Evolutionary conservation across 352 stramenopile genomes (phyloP).

Genomic region (Globisporangium megalacanthum): DNA sequence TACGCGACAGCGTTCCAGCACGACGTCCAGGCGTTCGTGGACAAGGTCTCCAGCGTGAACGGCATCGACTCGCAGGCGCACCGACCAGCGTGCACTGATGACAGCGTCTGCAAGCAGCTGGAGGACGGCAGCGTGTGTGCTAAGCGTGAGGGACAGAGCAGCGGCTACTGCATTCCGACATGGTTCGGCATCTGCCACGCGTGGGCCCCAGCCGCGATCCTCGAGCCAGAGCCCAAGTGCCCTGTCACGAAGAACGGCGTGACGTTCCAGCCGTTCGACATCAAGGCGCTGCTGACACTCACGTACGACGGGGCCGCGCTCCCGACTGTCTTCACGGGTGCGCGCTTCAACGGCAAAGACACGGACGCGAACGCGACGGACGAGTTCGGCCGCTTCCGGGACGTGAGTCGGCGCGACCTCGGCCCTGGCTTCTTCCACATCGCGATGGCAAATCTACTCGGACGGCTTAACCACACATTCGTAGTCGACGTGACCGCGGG

Average conservation of each 20-base stretch:
- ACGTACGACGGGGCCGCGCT: conserved; percentile 10
- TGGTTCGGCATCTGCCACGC: conserved; percentile 65
- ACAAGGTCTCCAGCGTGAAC: conserved; percentile 38
- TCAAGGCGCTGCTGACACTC: conserved; percentile 16
- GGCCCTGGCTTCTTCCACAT: conserved; percentile 15
- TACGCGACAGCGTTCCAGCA: conserved; percentile 46
- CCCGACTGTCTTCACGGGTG: conserved; percentile 13
- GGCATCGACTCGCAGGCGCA: conserved; percentile 38
- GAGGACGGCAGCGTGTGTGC: conserved; percentile 41
- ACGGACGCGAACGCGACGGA: conserved; percentile 8
- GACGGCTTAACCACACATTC: conserved; percentile 9
- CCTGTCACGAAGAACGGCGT: conserved; percentile 43
- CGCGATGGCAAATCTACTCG: conserved; percentile 13
- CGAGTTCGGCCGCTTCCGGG: conserved; percentile 8
- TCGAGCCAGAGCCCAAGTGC: conserved; percentile 43
- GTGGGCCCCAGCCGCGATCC: conserved; percentile 45
- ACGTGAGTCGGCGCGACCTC: conserved; percentile 9
- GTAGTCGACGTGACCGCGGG: conserved; percentile 24
- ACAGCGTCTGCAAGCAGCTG: conserved; percentile 26
- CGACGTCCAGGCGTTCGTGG: conserved; percentile 30
- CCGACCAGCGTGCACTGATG: conserved; percentile 20
- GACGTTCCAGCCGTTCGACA: conserved; percentile 46
- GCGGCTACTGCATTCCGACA: conserved; percentile 42
- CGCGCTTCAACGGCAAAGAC: conserved; percentile 11
- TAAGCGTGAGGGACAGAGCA: conserved; percentile 21